These are phyloP conservation scores for Aspergillus hancockii DNA, from an alignment of 495 filamentous ascomycete species.

Conservation along the genomic window DNA sequence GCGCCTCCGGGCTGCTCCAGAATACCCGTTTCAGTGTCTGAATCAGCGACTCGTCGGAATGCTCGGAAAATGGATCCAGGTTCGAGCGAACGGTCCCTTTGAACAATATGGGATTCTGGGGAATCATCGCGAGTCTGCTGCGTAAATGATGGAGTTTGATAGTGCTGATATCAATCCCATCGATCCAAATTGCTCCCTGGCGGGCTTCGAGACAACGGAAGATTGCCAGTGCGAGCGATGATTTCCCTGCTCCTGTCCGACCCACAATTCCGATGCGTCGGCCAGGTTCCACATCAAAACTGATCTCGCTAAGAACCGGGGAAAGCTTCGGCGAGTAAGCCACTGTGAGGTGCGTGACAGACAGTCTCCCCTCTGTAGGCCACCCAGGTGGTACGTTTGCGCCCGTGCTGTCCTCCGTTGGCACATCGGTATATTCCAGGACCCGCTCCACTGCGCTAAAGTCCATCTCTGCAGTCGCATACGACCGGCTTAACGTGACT, in stretches of 20 bases:
- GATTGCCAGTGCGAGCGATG: constrained; percentile 42
- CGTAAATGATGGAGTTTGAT: constrained; percentile 46
- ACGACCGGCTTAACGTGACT: constrained; percentile 29
- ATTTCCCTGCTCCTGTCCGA: constrained; percentile 51
- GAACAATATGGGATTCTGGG: constrained; percentile 54
- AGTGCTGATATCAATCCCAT: constrained; percentile 50
- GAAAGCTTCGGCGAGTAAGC: constrained; percentile 66
- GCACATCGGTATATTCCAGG: constrained; percentile 66
- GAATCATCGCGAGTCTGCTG: constrained; percentile 49
- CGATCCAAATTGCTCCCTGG: constrained; percentile 46
- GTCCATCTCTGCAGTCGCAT: constrained; percentile 56
- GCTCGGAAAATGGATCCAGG: constrained; percentile 58
- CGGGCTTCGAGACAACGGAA: constrained; percentile 49
- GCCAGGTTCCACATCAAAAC: constrained; percentile 33
- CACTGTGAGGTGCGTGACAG: constrained; percentile 63
- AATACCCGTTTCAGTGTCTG: constrained; percentile 68
- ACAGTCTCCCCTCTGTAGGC: constrained; percentile 68
- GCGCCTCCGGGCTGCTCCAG: constrained; percentile 27
- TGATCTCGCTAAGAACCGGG: constrained; percentile 48
- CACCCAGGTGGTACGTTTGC: constrained; percentile 61
- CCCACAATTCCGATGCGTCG: constrained; percentile 52
- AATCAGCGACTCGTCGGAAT: constrained; percentile 60
- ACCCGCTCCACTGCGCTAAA: constrained; percentile 76
- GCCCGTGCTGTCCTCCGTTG: constrained; percentile 53
- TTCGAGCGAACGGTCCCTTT: constrained; percentile 54